Base-by-base conservation (phyloP, 441 rosid species). In the Pelargonium myrrhifolium region DNA sequence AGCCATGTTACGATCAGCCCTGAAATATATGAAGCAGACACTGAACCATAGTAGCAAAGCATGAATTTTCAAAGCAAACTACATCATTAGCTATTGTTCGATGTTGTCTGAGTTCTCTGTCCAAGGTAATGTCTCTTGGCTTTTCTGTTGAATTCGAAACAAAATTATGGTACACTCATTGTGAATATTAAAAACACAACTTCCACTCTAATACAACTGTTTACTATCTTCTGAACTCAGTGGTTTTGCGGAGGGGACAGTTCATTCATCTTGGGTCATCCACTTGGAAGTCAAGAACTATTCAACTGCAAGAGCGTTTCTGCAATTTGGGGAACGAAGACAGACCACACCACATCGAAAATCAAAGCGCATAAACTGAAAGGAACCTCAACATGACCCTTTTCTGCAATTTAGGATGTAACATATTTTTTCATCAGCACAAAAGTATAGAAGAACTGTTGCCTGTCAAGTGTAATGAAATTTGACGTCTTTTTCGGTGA, bases 1-100 rank as follows among this genome's bases (percentile, higher is more conserved):
- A 83, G 92, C 91, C 24, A 94, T 94, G 99, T 76, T 94, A 65
- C 92, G 99, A 21, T 89, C 97, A 74, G 99, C 96, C 77, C 75
- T 94, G 67, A 88, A 81, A 83, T 92, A 88, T 81, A 85, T 89
- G 97, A 94, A 82, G 79, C 96, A 88, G 78, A 70, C 84, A 21
- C 74, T 94, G 74, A 80, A 66, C 72, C 79, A 55, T 83, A 81
- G 68, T 73, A 70, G 47, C 67, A 17, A 26, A 58, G 45, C 65
- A 42, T 35, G 20, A 60, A 20, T 56, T 45, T 63, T 70, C 66
- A 64, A 61, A 64, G 70, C 65, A 28, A 65, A 59, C 47, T 21
- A 9, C 43, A 45, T 62, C 35, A 65, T 59, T 20, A 53, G 55
- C 60, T 21, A 17, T 65, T 26, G 60, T 67, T n/a, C 1, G 55